phyloP scores from a whole-genome alignment of 208 protist genomes.

The Naegleria gruberi region DNA sequence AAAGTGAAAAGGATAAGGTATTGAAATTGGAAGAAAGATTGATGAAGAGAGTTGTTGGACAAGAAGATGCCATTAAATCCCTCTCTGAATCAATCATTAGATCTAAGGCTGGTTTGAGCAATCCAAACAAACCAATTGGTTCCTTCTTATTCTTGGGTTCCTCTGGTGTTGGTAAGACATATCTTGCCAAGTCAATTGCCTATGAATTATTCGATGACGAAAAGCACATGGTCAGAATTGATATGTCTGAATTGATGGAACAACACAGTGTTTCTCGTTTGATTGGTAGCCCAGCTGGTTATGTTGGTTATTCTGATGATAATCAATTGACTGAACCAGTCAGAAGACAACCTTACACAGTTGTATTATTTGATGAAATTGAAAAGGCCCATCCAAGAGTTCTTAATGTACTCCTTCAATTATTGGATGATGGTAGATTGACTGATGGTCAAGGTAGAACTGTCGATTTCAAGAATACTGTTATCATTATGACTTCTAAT shows the following conservation, averaged over 20 bases:
- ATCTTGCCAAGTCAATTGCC: constrained; percentile 89
- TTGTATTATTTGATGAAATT: constrained; percentile 97
- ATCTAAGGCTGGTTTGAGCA: constrained; percentile 81
- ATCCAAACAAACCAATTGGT: constrained; percentile 75
- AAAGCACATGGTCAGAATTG: constrained; percentile 89
- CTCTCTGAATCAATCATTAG: constrained; percentile 90
- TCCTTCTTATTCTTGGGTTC: constrained; percentile 92
- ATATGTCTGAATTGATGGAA: constrained; percentile 99
- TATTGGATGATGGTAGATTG: constrained; percentile 95
- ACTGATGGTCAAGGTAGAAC: constrained; percentile 92
- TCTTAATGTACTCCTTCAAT: constrained; percentile 92
- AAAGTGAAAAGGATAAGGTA: constrained; percentile 67
- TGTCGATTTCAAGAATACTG: constrained; percentile 95
- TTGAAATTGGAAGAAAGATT: constrained; percentile 49
- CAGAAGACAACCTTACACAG: constrained; percentile 87
- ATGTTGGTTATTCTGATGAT: constrained; percentile 96
- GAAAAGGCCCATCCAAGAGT: constrained; percentile 97
- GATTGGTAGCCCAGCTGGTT: constrained; percentile 96
- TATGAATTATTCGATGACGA: constrained; percentile 93
- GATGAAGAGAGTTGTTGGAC: constrained; percentile 79
- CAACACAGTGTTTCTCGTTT: constrained; percentile 84
- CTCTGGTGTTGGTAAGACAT: constrained; percentile 88
- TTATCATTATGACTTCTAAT: constrained; percentile 97
- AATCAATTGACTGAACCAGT: constrained; percentile 97
- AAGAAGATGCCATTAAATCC: constrained; percentile 83